A percentile compares a stretch with the other conserved stretches of the same genome.
phyloP scores from a whole-genome alignment of 2,329 filamentous ascomycete species.

The Aspergillus intermedius region DNA sequence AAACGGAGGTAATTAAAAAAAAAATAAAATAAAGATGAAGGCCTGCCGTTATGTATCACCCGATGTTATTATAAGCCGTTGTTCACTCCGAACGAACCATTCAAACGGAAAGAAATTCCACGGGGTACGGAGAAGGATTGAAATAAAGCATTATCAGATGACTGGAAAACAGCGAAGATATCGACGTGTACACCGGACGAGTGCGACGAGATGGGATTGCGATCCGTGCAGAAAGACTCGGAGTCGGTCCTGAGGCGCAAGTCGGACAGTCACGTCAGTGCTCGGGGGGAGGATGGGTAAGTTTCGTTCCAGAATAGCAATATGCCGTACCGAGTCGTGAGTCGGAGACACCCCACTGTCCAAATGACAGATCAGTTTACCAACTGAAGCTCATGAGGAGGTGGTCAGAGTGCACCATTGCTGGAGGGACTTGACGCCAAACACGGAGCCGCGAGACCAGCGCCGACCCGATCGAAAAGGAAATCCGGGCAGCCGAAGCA shows the following conservation, averaged over 20 bases:
- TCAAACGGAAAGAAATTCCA: constrained; percentile 11
- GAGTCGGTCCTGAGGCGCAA: background rate
- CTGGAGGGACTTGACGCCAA: background rate
- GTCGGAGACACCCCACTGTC: background rate
- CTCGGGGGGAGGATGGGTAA: background rate
- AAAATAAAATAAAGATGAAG: background rate
- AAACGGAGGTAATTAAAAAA: background rate
- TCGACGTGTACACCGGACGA: background rate
- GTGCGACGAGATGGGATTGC: background rate
- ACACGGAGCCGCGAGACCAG: background rate
- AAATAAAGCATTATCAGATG: constrained; percentile 16
- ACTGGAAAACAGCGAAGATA: constrained; percentile 5
- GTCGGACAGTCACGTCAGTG: background rate
- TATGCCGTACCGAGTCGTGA: background rate
- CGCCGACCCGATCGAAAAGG: background rate
- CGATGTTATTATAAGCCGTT: background rate
- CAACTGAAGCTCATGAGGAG: background rate
- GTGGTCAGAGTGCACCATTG: background rate
- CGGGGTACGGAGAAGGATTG: constrained; percentile 7
- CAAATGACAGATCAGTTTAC: background rate
- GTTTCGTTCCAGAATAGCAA: background rate
- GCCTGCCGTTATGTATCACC: background rate
- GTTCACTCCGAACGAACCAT: constrained; percentile 1
- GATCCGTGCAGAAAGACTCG: background rate
- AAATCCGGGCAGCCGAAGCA: background rate